Evolutionary conservation across 73 alveolate species (phyloP).

Genomic region (Breviolum minutum): DNA sequence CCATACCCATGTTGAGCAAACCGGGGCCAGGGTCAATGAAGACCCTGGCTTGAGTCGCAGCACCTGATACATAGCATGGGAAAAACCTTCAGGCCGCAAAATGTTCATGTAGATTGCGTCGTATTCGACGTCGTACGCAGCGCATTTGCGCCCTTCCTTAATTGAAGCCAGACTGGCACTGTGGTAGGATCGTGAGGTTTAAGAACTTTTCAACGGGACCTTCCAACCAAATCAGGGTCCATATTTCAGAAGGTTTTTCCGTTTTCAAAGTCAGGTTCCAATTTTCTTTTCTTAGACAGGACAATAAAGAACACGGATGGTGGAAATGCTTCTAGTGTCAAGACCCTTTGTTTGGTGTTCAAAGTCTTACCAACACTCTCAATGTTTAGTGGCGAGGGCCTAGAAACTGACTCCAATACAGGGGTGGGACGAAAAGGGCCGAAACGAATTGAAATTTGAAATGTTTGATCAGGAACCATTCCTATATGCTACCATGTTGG

Average conservation of each 20-base stretch:
- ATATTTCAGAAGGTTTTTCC: not conserved
- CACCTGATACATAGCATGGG: constrained; percentile 3
- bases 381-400: too few species aligned
- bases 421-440: too few species aligned
- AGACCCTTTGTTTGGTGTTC: too few species aligned
- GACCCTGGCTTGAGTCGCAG: not conserved
- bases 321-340: too few species aligned
- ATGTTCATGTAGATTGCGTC: constrained; percentile 5
- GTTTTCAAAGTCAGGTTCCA: too few species aligned
- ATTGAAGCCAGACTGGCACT: not conserved
- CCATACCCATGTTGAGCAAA: not conserved
- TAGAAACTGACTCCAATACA: too few species aligned
- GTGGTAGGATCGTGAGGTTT: not conserved
- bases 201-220: not conserved
- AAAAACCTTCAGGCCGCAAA: not conserved
- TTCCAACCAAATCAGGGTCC: not conserved
- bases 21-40: constrained; percentile 15
- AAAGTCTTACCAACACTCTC: too few species aligned
- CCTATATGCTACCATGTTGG: not conserved
- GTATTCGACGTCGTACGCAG: not conserved
- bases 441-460: too few species aligned
- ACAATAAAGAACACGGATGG: too few species aligned
- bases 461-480: not conserved
- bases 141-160: not conserved
- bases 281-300: too few species aligned